Evolutionary conservation across 2,329 filamentous ascomycete species (phyloP).

Genomic region (Fusarium heterosporum): DNA sequence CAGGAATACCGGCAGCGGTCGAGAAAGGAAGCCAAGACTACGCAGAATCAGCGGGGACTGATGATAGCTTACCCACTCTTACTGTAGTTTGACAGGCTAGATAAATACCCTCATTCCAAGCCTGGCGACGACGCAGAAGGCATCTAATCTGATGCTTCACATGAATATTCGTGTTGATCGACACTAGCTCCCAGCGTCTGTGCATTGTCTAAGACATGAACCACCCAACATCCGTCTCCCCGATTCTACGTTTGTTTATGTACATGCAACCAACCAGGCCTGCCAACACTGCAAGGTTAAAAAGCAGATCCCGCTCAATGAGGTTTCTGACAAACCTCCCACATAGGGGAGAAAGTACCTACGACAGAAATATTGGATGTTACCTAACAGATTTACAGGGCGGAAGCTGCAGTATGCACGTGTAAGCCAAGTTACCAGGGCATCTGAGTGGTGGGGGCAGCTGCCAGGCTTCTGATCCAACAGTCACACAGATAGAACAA

Average conservation of each 20-base stretch:
- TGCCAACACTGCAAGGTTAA: neutral
- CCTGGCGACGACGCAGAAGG: neutral
- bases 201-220: neutral
- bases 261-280: neutral
- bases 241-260: neutral
- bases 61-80: neutral
- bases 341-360: neutral
- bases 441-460: neutral
- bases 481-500: neutral
- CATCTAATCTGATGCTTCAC: neutral
- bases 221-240: neutral
- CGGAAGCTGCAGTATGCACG: neutral
- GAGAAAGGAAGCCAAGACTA: neutral
- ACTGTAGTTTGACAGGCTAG: neutral
- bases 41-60: neutral
- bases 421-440: neutral
- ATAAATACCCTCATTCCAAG: neutral
- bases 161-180: neutral
- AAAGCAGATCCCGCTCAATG: neutral
- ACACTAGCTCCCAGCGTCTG: neutral
- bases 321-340: neutral
- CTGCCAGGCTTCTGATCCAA: neutral
- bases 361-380: no score
- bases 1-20: slow-evolving; percentile 4
- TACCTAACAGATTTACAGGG: no score